Evolutionary conservation across 2,329 filamentous ascomycete genomes (phyloP), one percentile per base, ranked within the genome.

Genomic region (Trichoderma koningii): DNA sequence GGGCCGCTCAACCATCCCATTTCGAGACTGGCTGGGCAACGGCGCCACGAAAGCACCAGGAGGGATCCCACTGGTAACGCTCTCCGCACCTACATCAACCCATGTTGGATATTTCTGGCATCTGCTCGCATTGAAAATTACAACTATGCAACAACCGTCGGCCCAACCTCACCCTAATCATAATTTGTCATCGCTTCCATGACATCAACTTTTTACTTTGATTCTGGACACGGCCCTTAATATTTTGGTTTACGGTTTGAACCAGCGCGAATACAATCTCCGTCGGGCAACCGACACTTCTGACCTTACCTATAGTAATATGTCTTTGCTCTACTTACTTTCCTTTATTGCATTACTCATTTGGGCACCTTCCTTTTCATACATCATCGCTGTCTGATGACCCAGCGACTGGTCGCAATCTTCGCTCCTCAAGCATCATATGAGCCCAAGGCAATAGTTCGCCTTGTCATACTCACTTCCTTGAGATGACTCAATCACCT

Each of bases 1-100:
- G 75, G 41, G 70, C 71, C 12, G 70, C 71, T 38, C 75, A 76
- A 55, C 71, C 73, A 9, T 68, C 74, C 52, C 69, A 70, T 9
- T 70, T 71, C 28, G 76, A 78, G 65, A 76, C 71, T 10, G 76
- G 76, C 4, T 78, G 76, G 76, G 76, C 76, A 63, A 77, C 76
- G 19, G 53, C 51, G n/a, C 65, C 64, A 38, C 71, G 73, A 57
- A 73, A 71, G 53, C 56, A 65, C 44, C 70, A 67, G 42, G 70
- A 71, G 28, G 66, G 68, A 21, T 63, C 69, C 44, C 67, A 64
- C 50, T 64, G 67, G 65, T 69, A 63, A 66, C 12, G 17, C 48
- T 44, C 12, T 6, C 19, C 42, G 63, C 44, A 23, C 26, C 38
- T 21, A 28, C 26, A 14, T 55, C 48, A 26, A 42, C 12, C 44